phyloP scores from a whole-genome alignment of 139 green algal genomes.

The Chlamydomonas incerta region DNA sequence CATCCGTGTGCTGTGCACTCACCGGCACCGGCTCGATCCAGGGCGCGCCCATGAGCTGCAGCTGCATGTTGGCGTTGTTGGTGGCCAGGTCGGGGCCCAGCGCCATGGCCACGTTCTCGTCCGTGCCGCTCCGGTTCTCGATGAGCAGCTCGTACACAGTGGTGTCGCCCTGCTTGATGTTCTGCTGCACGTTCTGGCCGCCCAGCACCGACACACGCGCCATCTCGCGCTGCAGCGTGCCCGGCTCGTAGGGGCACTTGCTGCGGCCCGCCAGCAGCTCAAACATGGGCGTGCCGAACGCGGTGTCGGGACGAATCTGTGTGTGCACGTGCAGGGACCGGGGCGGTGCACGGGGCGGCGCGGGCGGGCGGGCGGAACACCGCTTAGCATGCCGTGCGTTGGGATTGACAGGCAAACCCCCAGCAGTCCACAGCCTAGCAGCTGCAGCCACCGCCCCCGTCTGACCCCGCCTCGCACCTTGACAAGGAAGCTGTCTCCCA shows the following conservation, averaged over 20 bases:
- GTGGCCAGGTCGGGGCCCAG: neutral
- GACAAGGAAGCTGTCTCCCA: neutral
- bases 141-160: neutral
- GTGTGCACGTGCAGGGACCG: too few relatives aligned
- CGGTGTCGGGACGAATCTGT: neutral
- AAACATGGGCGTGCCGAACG: neutral
- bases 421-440: too few relatives aligned
- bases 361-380: too few relatives aligned
- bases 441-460: too few relatives aligned
- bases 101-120: neutral
- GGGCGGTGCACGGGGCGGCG: too few relatives aligned
- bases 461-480: neutral
- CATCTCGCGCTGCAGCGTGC: neutral
- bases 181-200: neutral
- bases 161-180: constrained; percentile 3
- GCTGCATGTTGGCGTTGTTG: neutral
- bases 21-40: neutral
- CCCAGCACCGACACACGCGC: neutral
- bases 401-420: too few relatives aligned
- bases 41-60: constrained; percentile 2
- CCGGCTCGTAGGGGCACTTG: neutral
- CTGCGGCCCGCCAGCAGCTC: neutral
- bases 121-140: neutral
- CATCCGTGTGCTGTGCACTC: too few relatives aligned
- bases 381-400: too few relatives aligned